A percentile compares a stretch with the other conserved stretches of the same genome.
These are phyloP conservation scores for Rheum nobile DNA, from an alignment of 148 eudicot genomes.

Conservation along the genomic window DNA sequence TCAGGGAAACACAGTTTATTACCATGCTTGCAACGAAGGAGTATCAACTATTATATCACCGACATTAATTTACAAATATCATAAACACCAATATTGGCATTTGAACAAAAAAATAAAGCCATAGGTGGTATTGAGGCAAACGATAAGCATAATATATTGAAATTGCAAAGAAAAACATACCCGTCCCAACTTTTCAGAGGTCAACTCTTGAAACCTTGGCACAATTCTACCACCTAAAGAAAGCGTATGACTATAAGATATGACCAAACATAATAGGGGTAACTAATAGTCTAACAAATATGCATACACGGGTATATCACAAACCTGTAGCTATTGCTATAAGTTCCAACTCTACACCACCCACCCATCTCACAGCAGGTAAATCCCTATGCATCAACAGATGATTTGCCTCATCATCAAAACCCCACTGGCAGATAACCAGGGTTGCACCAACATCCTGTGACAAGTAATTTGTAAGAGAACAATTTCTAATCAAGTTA, in stretches of 20 bases:
- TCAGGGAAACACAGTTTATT: not conserved
- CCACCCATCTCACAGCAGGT: constrained; percentile 98
- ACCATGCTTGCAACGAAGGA: not conserved
- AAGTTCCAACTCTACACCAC: constrained; percentile 93
- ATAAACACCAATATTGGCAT: not conserved
- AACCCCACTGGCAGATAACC: constrained; percentile 99
- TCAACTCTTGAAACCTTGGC: constrained; percentile 93
- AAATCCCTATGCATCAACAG: constrained; percentile 83
- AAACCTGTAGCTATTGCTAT: constrained; percentile 96
- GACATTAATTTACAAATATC: not conserved
- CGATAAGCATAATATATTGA: not conserved
- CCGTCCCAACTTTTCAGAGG: constrained; percentile 78
- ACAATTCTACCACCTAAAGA: constrained; percentile 90
- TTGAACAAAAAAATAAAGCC: not conserved
- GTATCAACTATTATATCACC: not conserved
- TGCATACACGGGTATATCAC: constrained; percentile 11
- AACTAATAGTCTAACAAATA: not conserved
- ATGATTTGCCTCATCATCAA: constrained; percentile 98
- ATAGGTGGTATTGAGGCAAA: no score
- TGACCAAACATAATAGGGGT: not conserved
- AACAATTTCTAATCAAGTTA: not conserved
- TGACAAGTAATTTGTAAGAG: not conserved
- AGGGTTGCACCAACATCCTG: constrained; percentile 98
- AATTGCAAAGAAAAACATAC: constrained; percentile 16
- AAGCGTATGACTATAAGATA: not conserved